Evolutionary conservation across 176 grass and related monocot species (phyloP), one percentile per base, ranked within the genome.

Genomic region (bread wheat (Triticum aestivum)): DNA sequence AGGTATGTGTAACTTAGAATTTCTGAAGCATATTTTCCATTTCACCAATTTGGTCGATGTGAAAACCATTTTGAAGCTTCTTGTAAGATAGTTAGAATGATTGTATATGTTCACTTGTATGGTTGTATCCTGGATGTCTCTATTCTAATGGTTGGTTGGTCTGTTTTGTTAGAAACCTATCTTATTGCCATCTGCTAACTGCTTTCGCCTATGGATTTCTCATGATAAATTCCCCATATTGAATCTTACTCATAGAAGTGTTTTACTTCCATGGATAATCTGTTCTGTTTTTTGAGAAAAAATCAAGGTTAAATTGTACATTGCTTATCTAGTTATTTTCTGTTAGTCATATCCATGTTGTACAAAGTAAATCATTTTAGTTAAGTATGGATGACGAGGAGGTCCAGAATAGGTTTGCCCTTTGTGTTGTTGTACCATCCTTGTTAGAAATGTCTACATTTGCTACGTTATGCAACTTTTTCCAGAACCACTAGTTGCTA

Each of bases 1-100:
- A 92, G 97, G 97, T 99, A 91, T 30, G 37, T 87, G 39, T 69
- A 85, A 84, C 62, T 84, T 15, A 9, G 56, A 2, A 61, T 75
- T 71, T 77, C 20, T 37, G n/a, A 87, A 84, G 14, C 66, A 75
- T 61, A 20, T 61, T 86, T 38, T 39, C 21, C 27, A 39, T 75
- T 79, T 87, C 33, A 75, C 29, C 29, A 75, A 38, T 56, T 83
- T 83, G 33, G 73, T 83, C 0, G 2, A 26, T 47, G 26, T 26
- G 29, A 32, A 49, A 77, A 56, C 47, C 8, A 10, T 29, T 56
- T 30, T 77, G 33, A 77, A 27, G 73, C 73, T 20, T 75, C 24
- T 52, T 30, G 73, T 52, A 14, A 18, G 73, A 47, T 52, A 75
- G 44, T 52, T 75, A 51, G 47, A 73, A 51, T 14, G 6, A 75